A percentile compares a stretch with the other conserved stretches of the same genome.
These are phyloP conservation scores for Heritiera littoralis DNA, from an alignment of 345 rosid genomes.

Conservation along the genomic window DNA sequence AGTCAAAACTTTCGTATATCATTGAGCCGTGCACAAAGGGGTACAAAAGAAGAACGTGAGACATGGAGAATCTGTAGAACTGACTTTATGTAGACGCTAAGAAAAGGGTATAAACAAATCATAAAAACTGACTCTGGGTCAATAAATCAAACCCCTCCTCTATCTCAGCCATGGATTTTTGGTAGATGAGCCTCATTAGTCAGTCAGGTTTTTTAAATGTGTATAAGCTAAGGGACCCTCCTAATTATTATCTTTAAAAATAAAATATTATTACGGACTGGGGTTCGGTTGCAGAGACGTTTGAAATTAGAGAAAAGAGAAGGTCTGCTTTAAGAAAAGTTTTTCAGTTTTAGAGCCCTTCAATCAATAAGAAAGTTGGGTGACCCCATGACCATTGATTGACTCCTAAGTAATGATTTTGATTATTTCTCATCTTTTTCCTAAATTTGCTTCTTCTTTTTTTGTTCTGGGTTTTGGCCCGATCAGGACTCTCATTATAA, in stretches of 20 bases:
- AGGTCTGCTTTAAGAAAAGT: slow-evolving; percentile 5
- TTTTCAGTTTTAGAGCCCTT: slow-evolving; percentile 14
- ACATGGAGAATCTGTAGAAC: slow-evolving; percentile 37
- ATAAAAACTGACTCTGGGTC: not conserved
- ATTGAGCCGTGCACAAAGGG: not conserved
- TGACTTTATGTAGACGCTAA: slow-evolving; percentile 34
- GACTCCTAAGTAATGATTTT: slow-evolving; percentile 14
- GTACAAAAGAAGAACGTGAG: slow-evolving; percentile 2
- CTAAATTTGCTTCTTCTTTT: not conserved
- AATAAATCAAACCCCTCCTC: not conserved
- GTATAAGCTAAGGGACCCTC: slow-evolving; percentile 5
- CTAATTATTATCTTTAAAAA: not conserved
- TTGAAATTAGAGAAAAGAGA: slow-evolving; percentile 22
- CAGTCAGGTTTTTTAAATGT: not conserved
- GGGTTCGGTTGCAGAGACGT: slow-evolving; percentile 2
- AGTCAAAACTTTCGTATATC: not conserved
- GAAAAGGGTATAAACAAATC: slow-evolving; percentile 25
- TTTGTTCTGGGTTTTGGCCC: too few species aligned
- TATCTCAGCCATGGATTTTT: slow-evolving; percentile 6
- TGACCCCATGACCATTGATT: slow-evolving; percentile 21
- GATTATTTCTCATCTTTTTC: not conserved
- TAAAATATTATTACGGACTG: not conserved
- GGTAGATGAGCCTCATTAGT: not conserved
- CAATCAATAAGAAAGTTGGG: slow-evolving; percentile 17
- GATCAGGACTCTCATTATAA: not conserved